Evolutionary conservation across 176 grass and related monocot genomes (phyloP), one percentile per base, ranked within the genome.

Genomic region (Luzula sylvatica): DNA sequence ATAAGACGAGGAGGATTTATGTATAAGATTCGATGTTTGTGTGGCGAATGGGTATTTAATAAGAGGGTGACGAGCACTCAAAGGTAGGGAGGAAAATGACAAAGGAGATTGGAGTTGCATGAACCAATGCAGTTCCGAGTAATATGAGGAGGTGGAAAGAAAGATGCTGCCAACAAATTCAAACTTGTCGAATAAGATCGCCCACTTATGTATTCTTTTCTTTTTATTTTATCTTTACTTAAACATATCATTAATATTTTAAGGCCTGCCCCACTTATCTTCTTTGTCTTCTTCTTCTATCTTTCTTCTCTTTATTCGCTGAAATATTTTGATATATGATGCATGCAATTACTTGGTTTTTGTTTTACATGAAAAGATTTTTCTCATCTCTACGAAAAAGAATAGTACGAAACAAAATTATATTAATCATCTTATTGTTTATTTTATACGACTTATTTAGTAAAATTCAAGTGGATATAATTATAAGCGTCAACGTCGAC

Each of bases 191-290:
- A 61, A 61, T 61, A 45, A 61, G 38, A 27, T 43, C 39, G 16
- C 57, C 57, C 57, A 61, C 57, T 44, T 50, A 35, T 45, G 38
- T 61, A 35, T 35, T 35, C 30, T 35, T 35, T 35, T n/a, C n/a
- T n/a, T 50, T 8, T 53, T 61, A 43, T 61, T 64, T 64, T 64
- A 64, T 64, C 43, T 64, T 64, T 64, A 64, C 47, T 24, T 64
- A 30, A n/a, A n/a, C 43, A 47, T 64, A 42, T 46, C 41, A 64
- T 44, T 49, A 19, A 39, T 64, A 60, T 63, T 44, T 46, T 45
- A 62, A 15, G 43, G 20, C 11, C 18, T 35, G 23, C 43, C 60
- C 60, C 43, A 64, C 60, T 64, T 50, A 64, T 64, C 60, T 64
- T 64, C 25, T 64, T 64, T 50, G 60, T 64, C 43, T 49, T 50